Conservation (phyloP, 192 early-diverging fungal species). For the Pilaira anomala region DNA sequence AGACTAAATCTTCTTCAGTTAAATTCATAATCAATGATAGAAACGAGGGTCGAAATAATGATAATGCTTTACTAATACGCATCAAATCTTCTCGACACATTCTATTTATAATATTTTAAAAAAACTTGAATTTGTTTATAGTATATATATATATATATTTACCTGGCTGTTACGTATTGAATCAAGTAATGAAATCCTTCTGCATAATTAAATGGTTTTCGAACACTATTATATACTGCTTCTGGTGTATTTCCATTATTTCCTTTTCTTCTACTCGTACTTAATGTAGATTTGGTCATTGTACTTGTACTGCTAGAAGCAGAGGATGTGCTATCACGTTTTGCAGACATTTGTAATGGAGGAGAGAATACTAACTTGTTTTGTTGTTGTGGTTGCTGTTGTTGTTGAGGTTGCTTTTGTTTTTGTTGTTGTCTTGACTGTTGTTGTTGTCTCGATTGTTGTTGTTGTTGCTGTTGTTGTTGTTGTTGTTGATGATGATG, state of each 20-base stretch:
- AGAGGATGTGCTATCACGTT: not conserved
- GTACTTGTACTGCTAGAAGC: not conserved
- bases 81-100: slow-evolving; percentile 88
- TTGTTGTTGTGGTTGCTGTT: too few relatives aligned
- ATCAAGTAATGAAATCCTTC: slow-evolving; percentile 93
- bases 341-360: not conserved
- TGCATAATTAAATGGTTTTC: slow-evolving; percentile 85
- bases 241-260: slow-evolving; percentile 45
- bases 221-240: slow-evolving; percentile 77
- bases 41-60: slow-evolving; percentile 88
- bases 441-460: not conserved
- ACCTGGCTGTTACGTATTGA: slow-evolving; percentile 72
- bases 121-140: not conserved
- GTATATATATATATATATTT: slow-evolving; percentile 9
- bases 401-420: not conserved
- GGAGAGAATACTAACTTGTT: not conserved
- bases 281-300: not conserved
- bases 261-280: slow-evolving; percentile 17
- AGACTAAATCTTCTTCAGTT: slow-evolving; percentile 89
- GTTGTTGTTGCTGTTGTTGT: not conserved
- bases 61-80: slow-evolving; percentile 84
- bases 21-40: slow-evolving; percentile 93
- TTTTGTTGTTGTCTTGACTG: not conserved
- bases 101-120: slow-evolving; percentile 38
- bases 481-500: not conserved